phyloP scores from a whole-genome alignment of 2,329 filamentous ascomycete species.

The Pezicula neosporulosa region DNA sequence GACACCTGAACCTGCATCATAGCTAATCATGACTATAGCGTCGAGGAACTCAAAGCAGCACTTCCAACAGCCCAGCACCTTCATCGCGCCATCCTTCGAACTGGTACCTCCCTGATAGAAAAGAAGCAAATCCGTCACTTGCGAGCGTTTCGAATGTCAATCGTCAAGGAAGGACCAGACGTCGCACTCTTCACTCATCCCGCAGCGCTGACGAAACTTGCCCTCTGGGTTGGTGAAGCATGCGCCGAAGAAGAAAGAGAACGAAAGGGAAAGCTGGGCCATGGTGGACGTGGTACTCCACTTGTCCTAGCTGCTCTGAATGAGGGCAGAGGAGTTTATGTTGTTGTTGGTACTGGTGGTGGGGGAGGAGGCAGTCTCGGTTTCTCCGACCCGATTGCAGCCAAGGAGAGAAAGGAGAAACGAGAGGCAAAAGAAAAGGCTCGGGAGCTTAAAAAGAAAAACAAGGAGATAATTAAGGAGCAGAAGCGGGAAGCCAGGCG shows the following conservation, averaged over 20 bases:
- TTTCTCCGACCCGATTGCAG: conserved; percentile 64
- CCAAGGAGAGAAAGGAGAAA: conserved; percentile 59
- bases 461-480: conserved; percentile 55
- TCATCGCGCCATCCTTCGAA: conserved; percentile 88
- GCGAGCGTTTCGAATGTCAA: conserved; percentile 88
- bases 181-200: conserved; percentile 90
- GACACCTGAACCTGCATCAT: conserved; percentile 29
- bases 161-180: conserved; percentile 93
- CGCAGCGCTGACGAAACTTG: conserved; percentile 87
- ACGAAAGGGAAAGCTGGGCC: conserved; percentile 61
- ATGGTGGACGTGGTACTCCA: conserved; percentile 72
- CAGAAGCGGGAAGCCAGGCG: conserved; percentile 59
- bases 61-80: conserved; percentile 84
- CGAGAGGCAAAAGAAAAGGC: conserved; percentile 60
- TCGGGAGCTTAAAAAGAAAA: conserved; percentile 53
- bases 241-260: conserved; percentile 86
- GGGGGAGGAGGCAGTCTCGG: conserved; percentile 66
- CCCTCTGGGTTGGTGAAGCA: conserved; percentile 91
- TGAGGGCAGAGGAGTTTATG: conserved; percentile 80
- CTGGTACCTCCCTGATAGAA: conserved; percentile 84
- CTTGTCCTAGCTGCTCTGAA: conserved; percentile 89
- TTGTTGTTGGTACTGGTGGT: conserved; percentile 89
- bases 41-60: conserved; percentile 72
- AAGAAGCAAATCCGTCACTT: conserved; percentile 94
- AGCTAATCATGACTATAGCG: conserved; percentile 46